Conservation (phyloP, 139 green algal species). For the Chlorokybus atmophyticus region DNA sequence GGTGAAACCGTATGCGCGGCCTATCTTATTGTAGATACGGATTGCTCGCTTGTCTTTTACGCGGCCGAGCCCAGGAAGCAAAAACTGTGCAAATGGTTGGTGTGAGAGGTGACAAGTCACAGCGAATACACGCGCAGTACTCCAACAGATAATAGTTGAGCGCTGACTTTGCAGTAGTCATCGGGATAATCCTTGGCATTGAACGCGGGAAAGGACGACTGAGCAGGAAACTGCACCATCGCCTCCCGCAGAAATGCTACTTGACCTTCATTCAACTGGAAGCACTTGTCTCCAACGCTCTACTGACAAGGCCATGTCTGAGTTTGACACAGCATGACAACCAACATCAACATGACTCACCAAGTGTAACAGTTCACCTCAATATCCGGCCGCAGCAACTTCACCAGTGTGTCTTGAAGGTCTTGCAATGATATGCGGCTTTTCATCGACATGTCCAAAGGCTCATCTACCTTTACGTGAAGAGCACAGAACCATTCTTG, state of each 20-base stretch:
- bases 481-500: no score
- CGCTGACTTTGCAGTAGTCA: conserved; percentile 28
- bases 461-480: conserved; percentile 7
- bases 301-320: no score
- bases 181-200: conserved; percentile 11
- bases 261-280: no score
- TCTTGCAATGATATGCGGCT: conserved; percentile 16
- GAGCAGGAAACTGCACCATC: conserved; percentile 15
- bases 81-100: no score
- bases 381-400: not conserved
- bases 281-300: no score
- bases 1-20: conserved; percentile 32
- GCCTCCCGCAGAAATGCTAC: conserved; percentile 17
- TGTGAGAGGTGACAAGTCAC: no score
- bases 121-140: no score
- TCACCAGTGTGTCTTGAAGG: conserved; percentile 19
- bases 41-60: conserved; percentile 9
- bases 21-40: conserved; percentile 29
- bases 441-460: conserved; percentile 21
- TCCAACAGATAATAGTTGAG: no score
- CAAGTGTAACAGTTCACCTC: not conserved
- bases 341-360: no score
- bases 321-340: no score
- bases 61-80: conserved; percentile 17
- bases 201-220: conserved; percentile 12